A percentile compares a stretch with the other conserved stretches of the same genome.
phyloP scores from a whole-genome alignment of 768 basidiomycete genomes.

The Inosperma sp. region DNA sequence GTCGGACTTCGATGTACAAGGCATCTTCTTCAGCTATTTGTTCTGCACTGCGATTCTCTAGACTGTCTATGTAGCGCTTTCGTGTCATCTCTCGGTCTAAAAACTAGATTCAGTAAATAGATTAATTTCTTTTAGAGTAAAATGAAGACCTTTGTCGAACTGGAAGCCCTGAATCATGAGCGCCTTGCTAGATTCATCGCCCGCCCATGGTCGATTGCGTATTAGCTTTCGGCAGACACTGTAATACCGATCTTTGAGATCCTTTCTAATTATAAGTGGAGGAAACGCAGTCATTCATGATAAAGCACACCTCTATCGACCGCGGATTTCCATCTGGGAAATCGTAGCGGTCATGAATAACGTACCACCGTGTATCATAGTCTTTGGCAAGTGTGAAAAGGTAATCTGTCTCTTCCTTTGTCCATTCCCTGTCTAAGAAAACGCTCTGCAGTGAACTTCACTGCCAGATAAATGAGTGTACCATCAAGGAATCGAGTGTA shows the following conservation, averaged over 20 bases:
- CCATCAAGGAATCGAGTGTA: constrained; percentile 78
- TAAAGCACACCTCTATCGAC: constrained; percentile 60
- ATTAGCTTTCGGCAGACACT: constrained; percentile 86
- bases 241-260: constrained; percentile 92
- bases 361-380: constrained; percentile 86
- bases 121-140: background rate
- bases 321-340: constrained; percentile 51
- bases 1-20: constrained; percentile 87
- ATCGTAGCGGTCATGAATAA: constrained; percentile 88
- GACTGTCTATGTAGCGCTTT: constrained; percentile 79
- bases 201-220: constrained; percentile 76
- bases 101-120: background rate
- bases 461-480: constrained; percentile 25
- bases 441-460: background rate
- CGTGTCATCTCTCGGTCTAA: constrained; percentile 83
- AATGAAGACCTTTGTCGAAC: constrained; percentile 78
- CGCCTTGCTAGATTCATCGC: constrained; percentile 70
- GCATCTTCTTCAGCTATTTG: constrained; percentile 96
- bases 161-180: constrained; percentile 65
- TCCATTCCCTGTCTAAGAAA: constrained; percentile 72
- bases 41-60: constrained; percentile 84
- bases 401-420: constrained; percentile 91
- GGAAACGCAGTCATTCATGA: too few species aligned
- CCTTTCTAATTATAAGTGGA: too few species aligned
- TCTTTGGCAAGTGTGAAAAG: constrained; percentile 75